phyloP scores from a whole-genome alignment of 2,329 filamentous ascomycete species.

The Colletotrichum viniferum region DNA sequence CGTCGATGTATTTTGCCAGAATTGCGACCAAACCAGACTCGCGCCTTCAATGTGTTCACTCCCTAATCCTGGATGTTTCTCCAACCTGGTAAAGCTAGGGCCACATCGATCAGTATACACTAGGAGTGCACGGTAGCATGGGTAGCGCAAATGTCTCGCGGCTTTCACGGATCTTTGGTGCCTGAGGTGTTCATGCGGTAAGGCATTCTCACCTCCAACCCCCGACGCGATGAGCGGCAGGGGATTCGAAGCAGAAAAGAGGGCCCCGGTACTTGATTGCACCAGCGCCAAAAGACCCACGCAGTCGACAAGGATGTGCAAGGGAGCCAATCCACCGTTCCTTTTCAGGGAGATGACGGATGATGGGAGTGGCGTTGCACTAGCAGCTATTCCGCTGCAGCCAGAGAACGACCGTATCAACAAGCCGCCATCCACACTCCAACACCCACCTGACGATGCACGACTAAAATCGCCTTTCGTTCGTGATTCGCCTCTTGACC shows the following conservation, averaged over 20 bases:
- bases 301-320: conserved; percentile 1
- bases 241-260: background rate
- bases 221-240: conserved; percentile 2
- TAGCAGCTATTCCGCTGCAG: conserved; percentile 20
- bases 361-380: conserved; percentile 22
- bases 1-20: background rate
- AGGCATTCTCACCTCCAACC: background rate
- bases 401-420: conserved; percentile 6
- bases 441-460: background rate
- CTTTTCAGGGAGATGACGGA: conserved; percentile 24
- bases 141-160: conserved; percentile 5
- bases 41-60: background rate
- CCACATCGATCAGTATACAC: background rate
- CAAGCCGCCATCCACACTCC: background rate
- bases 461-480: background rate
- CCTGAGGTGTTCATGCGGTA: conserved; percentile 1
- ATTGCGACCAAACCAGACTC: background rate
- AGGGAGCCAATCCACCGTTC: conserved; percentile 17
- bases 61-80: background rate
- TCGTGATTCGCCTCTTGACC: background rate
- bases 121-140: background rate
- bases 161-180: background rate
- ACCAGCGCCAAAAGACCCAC: conserved; percentile 1
- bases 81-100: background rate
- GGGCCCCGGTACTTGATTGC: conserved; percentile 23